Evolutionary conservation across 768 basidiomycete species (phyloP).

Genomic region (Collybiopsis luxurians): DNA sequence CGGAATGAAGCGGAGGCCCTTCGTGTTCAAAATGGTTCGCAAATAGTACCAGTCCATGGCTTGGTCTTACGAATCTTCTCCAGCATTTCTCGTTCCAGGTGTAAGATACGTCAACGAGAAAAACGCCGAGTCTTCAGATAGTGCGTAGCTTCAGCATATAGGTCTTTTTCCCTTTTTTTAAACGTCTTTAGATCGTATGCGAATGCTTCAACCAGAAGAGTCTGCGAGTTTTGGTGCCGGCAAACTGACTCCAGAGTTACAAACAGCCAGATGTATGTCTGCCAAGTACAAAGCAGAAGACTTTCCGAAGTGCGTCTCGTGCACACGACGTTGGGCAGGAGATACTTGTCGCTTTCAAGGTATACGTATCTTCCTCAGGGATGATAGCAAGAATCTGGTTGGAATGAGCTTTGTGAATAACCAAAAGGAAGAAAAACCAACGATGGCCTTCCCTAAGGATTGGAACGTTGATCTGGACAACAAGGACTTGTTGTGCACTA

Average conservation of each 20-base stretch:
- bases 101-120: conserved; percentile 44
- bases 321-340: conserved; percentile 84
- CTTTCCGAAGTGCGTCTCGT: conserved; percentile 80
- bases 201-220: conserved; percentile 27
- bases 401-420: conserved; percentile 71
- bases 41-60: neutral
- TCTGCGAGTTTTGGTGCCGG: conserved; percentile 1
- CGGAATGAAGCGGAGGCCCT: conserved; percentile 68
- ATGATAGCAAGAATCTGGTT: conserved; percentile 52
- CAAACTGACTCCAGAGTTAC: conserved; percentile 59
- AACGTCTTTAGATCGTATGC: conserved; percentile 20
- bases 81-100: conserved; percentile 45
- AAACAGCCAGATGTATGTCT: conserved; percentile 83
- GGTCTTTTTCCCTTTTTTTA: conserved; percentile 3
- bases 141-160: conserved; percentile 22
- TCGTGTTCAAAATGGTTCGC: conserved; percentile 61
- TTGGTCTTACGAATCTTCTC: conserved; percentile 13
- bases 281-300: conserved; percentile 68
- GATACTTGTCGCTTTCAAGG: conserved; percentile 86
- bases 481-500: conserved; percentile 53
- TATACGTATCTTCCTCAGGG: conserved; percentile 76
- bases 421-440: conserved; percentile 53
- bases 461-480: conserved; percentile 64
- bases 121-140: conserved; percentile 42
- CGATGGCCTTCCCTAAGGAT: conserved; percentile 58